phyloP scores from a whole-genome alignment of 768 basidiomycete species.

The Guyanaporus albipodus region DNA sequence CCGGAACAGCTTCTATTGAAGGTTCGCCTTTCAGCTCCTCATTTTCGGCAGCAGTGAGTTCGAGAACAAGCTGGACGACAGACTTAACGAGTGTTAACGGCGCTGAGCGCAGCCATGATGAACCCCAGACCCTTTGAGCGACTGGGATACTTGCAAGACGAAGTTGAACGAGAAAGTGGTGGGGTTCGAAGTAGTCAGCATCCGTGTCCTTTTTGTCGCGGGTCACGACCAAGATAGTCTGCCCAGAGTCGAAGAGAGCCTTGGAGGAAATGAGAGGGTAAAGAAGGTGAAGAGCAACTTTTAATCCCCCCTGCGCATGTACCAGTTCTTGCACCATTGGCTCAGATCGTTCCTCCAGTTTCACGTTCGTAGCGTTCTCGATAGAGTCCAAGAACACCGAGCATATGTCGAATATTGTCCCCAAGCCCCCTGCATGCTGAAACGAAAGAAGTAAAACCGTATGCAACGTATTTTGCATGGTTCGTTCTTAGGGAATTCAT shows the following conservation, averaged over 20 bases:
- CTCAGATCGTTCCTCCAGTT: constrained; percentile 55
- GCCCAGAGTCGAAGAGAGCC: constrained; percentile 78
- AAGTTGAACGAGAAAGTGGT: constrained; percentile 81
- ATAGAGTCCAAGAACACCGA: constrained; percentile 53
- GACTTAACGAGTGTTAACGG: constrained; percentile 73
- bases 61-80: constrained; percentile 73
- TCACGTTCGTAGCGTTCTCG: constrained; percentile 45
- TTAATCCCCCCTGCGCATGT: constrained; percentile 77
- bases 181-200: constrained; percentile 75
- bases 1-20: constrained; percentile 33
- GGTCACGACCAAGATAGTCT: constrained; percentile 67
- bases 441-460: constrained; percentile 79
- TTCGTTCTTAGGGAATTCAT: constrained; percentile 55
- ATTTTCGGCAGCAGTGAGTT: constrained; percentile 76
- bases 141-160: constrained; percentile 68
- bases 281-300: constrained; percentile 75
- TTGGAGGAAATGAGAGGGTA: constrained; percentile 74
- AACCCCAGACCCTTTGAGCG: constrained; percentile 70
- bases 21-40: constrained; percentile 60
- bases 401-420: constrained; percentile 59
- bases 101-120: constrained; percentile 74
- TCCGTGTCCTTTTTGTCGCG: constrained; percentile 80
- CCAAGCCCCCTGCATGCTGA: constrained; percentile 65
- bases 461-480: constrained; percentile 68
- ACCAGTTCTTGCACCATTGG: constrained; percentile 58